Conservation (phyloP, 306 rosid genomes). For the Lathyrus oleraceus region DNA sequence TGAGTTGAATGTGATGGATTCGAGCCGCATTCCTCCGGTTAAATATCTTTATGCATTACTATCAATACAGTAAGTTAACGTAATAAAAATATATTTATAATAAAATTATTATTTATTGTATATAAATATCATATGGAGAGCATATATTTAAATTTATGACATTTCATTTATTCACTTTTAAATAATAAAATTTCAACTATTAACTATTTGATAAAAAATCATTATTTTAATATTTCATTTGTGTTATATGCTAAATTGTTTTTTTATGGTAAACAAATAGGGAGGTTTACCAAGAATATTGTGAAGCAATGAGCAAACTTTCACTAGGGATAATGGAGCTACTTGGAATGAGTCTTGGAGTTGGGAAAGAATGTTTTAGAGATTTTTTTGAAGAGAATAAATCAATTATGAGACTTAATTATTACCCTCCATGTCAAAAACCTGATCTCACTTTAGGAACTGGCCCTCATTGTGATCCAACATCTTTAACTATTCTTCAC, state of each 20-base stretch:
- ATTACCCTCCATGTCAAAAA: conserved; percentile 90
- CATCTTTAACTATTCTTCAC: conserved; percentile 90
- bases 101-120: too few relatives aligned
- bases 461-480: conserved; percentile 98
- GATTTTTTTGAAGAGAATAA: conserved; percentile 74
- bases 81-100: too few relatives aligned
- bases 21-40: too few relatives aligned
- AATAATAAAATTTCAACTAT: too few relatives aligned
- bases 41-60: too few relatives aligned
- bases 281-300: conserved; percentile 70
- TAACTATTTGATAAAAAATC: too few relatives aligned
- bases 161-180: too few relatives aligned
- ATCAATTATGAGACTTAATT: conserved; percentile 92
- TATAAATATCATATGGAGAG: too few relatives aligned
- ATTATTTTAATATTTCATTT: background rate
- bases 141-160: too few relatives aligned
- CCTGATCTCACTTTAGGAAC: conserved; percentile 88
- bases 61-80: too few relatives aligned
- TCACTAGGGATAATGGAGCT: conserved; percentile 94
- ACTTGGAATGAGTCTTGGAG: conserved; percentile 84
- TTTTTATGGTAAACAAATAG: conserved; percentile 30
- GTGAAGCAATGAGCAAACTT: conserved; percentile 86
- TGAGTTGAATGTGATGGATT: too few relatives aligned
- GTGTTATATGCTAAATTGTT: background rate
- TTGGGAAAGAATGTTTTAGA: conserved; percentile 53